Base-by-base conservation (phyloP, 345 rosid genomes). In the Eucalyptus coolabah region DNA sequence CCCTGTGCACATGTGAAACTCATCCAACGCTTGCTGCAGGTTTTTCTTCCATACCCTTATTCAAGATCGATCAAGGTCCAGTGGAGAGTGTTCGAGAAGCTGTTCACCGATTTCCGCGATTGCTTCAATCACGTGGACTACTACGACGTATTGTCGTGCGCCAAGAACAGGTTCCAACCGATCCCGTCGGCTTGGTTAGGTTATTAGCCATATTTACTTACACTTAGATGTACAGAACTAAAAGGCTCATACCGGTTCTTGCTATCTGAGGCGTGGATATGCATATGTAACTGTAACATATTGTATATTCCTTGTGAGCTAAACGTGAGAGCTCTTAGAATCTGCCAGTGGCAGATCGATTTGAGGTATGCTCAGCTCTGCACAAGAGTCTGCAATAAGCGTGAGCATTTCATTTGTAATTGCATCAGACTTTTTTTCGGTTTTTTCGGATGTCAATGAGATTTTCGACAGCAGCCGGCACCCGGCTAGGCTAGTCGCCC, bases 41-140 rank as follows among this genome's bases (percentile, higher is more conserved):
- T 95, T 40, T 96, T 96, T 92, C 96, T 95, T 90, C 99, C 98
- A 34, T 96, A 94, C 89, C 97, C 99, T 10, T 97, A 96, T 91
- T 89, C 95, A 60, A 95, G 93, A 94, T 96, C 98, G 44, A 90
- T 91, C 28, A 91, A 95, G 91, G 95, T 96, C 5, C 97, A 95
- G 59, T 95, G 98, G 96, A 94, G 92, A 90, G 95, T 97, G 91
- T 95, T 96, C 28, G 99, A 96, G 87, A 97, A 91, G 95, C 96
- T 97, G 34, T 95, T 97, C 93, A 96, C 96, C 4, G 99, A 96
- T 92, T 96, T 96, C 88, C 94, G 98, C 4, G 99, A 97, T 87
- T 95, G 98, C 93, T 93, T 95, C 89, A 90, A 89, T 88, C 91
- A 90, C 50, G 92, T 92, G 47, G 97, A 96, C 90, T 96, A 96